Evolutionary conservation across 2,329 filamentous ascomycete species (phyloP), one percentile per base, ranked within the genome.

Genomic region (Ceratocystis cubensis): DNA sequence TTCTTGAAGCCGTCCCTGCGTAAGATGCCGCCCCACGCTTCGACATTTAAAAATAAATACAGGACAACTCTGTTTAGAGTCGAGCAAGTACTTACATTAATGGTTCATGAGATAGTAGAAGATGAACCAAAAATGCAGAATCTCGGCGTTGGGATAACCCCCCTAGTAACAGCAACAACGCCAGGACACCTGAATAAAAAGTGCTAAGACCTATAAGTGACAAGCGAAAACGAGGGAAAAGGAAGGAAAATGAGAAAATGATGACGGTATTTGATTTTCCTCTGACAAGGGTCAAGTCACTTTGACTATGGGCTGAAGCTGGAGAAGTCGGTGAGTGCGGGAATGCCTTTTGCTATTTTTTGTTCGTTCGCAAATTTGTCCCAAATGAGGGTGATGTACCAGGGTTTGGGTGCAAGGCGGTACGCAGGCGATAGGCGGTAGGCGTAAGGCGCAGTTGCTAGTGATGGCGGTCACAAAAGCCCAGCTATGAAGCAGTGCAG

Each of bases 41-140:
- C 17, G 56, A 59, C 56, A 59, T 59, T 59, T 59, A 59, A 59
- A 59, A 20, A 37, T 37, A 15, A 30, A 59, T 59, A 10, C 56
- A 59, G 3, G 37, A 22, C 25, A 37, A 30, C 56, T 59, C 56
- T n/a, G 28, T 37, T 37, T 15, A 59, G 28, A 25, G 17, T 30
- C 15, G 33, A 59, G 8, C 5, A n/a, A 8, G 56, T 6, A 17
- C n/a, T 59, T 3, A 5, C 56, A 59, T 59, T n/a, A 59, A 37
- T 10, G n/a, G 28, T n/a, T 59, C 25, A 59, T 37, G 30, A 8
- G 25, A 33, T 33, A 4, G 28, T 59, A 33, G 28, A 59, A 17
- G 2, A 37, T 20, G 56, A 25, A 5, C 17, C 15, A 59, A 59
- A 37, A 59, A 33, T 33, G 33, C 2, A 37, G 28, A 37, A 20